Evolutionary conservation across 176 grass and related monocot species (phyloP).

Genomic region (Hsuehochloa calcarea): DNA sequence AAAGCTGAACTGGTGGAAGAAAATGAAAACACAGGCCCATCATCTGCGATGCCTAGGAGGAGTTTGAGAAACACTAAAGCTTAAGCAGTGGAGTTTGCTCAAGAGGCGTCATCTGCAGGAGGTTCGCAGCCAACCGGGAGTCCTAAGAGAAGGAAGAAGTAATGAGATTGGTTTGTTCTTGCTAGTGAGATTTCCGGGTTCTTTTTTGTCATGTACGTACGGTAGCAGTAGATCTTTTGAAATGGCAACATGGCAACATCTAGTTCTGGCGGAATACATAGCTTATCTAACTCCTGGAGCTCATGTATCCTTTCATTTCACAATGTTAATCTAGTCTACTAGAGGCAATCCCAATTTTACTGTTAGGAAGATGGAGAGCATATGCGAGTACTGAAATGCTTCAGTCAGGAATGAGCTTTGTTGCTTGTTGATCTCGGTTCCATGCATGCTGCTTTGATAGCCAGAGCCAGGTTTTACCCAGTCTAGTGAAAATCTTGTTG

Average conservation of each 20-base stretch:
- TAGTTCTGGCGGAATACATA: background rate
- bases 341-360: too few species aligned
- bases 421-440: too few species aligned
- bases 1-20: conserved; percentile 51
- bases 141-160: conserved; percentile 30
- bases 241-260: background rate
- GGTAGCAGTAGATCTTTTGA: conserved; percentile 25
- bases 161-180: background rate
- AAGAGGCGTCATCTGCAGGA: conserved; percentile 11
- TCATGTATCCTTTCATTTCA: too few species aligned
- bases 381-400: too few species aligned
- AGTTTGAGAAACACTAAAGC: conserved; percentile 36
- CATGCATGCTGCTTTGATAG: too few species aligned
- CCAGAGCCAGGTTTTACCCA: too few species aligned
- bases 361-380: too few species aligned
- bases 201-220: conserved; percentile 22
- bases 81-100: conserved; percentile 13
- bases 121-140: conserved; percentile 14
- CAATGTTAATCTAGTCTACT: too few species aligned
- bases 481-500: too few species aligned
- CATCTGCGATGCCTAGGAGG: conserved; percentile 10
- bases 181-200: background rate
- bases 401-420: too few species aligned
- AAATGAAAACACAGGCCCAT: conserved; percentile 14
- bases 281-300: too few species aligned